These are phyloP conservation scores for Globisporangium cylindrosporum DNA, from an alignment of 352 stramenopile genomes.

Conservation along the genomic window DNA sequence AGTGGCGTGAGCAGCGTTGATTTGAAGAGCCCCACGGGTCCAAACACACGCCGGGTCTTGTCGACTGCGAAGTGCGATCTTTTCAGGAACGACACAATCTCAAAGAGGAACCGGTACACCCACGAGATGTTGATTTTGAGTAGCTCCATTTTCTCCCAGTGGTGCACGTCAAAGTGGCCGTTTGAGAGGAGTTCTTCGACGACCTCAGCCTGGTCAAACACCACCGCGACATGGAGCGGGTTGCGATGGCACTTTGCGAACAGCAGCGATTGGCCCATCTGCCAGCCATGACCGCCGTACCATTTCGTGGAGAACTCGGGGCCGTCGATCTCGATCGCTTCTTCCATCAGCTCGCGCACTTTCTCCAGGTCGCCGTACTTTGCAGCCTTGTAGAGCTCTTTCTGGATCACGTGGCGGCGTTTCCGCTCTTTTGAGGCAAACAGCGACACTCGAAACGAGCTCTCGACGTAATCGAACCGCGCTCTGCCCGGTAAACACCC, in stretches of 20 bases:
- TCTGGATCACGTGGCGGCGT: slow-evolving; percentile 47
- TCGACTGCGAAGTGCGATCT: slow-evolving; percentile 39
- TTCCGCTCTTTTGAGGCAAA: slow-evolving; percentile 41
- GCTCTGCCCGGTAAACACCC: slow-evolving; percentile 54
- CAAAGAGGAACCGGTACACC: slow-evolving; percentile 68
- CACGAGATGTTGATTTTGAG: slow-evolving; percentile 62
- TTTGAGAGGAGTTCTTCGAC: slow-evolving; percentile 60
- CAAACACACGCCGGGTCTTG: slow-evolving; percentile 48
- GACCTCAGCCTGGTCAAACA: slow-evolving; percentile 66
- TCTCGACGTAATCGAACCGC: slow-evolving; percentile 65
- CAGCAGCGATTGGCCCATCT: slow-evolving; percentile 22
- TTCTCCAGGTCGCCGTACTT: slow-evolving; percentile 60
- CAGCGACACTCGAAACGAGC: slow-evolving; percentile 38
- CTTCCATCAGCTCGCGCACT: slow-evolving; percentile 41
- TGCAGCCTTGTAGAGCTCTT: slow-evolving; percentile 55
- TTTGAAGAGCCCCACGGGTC: slow-evolving; percentile 49
- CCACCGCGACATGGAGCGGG: slow-evolving; percentile 68
- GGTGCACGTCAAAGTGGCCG: slow-evolving; percentile 63
- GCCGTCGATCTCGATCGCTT: slow-evolving; percentile 52
- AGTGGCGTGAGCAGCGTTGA: slow-evolving; percentile 70
- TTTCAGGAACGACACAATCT: slow-evolving; percentile 53
- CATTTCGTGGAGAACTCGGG: slow-evolving; percentile 62
- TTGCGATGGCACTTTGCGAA: slow-evolving; percentile 58
- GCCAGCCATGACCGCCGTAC: slow-evolving; percentile 40
- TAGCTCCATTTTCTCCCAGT: slow-evolving; percentile 73